phyloP scores from a whole-genome alignment of 257 asterid species.

The Solanum chiquidenum region DNA sequence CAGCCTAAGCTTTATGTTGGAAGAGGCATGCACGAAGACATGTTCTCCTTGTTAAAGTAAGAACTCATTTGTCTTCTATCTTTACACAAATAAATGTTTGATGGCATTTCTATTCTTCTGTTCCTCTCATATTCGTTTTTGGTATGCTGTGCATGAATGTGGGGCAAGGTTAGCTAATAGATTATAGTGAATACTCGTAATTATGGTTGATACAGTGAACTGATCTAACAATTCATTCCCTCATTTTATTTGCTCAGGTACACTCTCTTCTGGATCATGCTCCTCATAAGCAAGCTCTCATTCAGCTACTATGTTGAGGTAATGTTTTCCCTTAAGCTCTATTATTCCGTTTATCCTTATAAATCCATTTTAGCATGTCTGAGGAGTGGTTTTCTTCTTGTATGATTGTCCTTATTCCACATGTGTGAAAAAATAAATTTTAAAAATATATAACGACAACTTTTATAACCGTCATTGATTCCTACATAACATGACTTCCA shows the following conservation, averaged over 20 bases:
- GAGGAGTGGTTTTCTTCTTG: neutral
- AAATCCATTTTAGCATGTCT: neutral
- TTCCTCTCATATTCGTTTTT: neutral
- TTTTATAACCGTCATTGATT: neutral
- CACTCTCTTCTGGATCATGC: conserved; percentile 87
- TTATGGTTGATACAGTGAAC: neutral
- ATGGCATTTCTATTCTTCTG: neutral
- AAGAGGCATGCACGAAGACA: conserved; percentile 99
- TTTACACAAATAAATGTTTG: neutral
- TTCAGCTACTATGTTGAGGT: conserved; percentile 99
- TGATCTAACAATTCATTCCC: neutral
- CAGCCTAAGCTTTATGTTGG: conserved; percentile 96
- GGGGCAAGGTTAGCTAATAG: neutral
- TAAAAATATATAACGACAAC: neutral
- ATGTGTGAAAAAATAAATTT: neutral
- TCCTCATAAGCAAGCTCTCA: conserved; percentile 85
- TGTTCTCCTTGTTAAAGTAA: conserved; percentile 83
- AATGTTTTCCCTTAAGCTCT: conserved; percentile 3
- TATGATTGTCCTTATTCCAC: neutral
- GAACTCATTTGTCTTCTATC: conserved; percentile 13
- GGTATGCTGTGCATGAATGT: neutral
- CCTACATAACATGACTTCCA: neutral
- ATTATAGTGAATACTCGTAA: neutral
- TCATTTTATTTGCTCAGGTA: conserved; percentile 37
- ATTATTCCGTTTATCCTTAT: neutral